phyloP scores from a whole-genome alignment of 768 basidiomycete species.

The Galerina marginata region DNA sequence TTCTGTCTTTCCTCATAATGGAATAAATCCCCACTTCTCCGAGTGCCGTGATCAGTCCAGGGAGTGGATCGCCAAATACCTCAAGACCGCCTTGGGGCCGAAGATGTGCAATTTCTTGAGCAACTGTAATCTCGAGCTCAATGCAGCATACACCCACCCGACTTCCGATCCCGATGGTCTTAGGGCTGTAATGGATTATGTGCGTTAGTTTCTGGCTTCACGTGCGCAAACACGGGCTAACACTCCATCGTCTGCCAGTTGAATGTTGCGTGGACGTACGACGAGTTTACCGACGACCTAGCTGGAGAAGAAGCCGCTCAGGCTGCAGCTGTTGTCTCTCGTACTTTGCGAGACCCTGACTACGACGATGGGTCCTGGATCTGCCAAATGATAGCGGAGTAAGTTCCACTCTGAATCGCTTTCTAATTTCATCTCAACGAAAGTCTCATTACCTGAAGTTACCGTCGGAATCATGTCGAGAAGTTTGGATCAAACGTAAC shows the following conservation, averaged over 20 bases:
- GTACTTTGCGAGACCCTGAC: neutral
- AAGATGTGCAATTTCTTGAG: neutral
- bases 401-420: neutral
- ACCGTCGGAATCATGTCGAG: slow-evolving; percentile 1
- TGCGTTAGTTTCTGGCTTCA: neutral
- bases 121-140: neutral
- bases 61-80: neutral
- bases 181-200: neutral
- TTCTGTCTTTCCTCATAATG: neutral
- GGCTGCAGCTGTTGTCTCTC: slow-evolving; percentile 4
- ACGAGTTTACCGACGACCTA: slow-evolving; percentile 8
- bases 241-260: neutral
- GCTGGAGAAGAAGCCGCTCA: slow-evolving; percentile 4
- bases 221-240: neutral
- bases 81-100: neutral
- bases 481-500: slow-evolving; percentile 4
- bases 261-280: neutral
- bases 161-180: neutral
- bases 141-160: neutral
- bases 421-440: neutral
- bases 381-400: slow-evolving; percentile 11
- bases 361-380: slow-evolving; percentile 11
- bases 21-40: neutral
- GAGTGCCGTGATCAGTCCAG: neutral
- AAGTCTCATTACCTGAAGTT: neutral